Conservation (phyloP, 1,284 basidiomycete species). For the Ustilago shanxiensis region DNA sequence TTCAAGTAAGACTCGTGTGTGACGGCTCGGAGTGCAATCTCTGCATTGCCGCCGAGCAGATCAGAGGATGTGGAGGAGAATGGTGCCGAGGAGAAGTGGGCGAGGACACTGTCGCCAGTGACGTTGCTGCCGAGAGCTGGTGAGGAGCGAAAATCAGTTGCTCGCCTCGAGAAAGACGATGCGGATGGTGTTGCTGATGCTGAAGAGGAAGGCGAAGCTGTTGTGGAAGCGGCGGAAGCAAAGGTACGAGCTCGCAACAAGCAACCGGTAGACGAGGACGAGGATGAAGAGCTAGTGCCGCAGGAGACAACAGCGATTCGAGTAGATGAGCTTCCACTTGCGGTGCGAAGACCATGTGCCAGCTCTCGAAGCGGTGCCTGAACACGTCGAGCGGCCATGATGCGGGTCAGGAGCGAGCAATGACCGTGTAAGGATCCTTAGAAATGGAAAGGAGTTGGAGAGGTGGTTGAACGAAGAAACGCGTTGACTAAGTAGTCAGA, state of each 20-base stretch:
- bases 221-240: conserved; percentile 31
- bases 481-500: neutral
- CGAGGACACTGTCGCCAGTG: conserved; percentile 41
- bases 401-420: neutral
- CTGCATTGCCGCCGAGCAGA: conserved; percentile 51
- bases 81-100: conserved; percentile 37
- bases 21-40: conserved; percentile 54
- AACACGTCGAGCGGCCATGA: conserved; percentile 34
- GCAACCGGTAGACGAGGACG: conserved; percentile 18
- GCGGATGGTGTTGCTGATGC: conserved; percentile 29
- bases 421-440: neutral
- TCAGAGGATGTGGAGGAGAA: conserved; percentile 40
- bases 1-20: conserved; percentile 65
- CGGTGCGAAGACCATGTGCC: conserved; percentile 10
- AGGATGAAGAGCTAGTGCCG: conserved; percentile 1
- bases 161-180: conserved; percentile 18
- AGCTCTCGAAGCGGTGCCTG: conserved; percentile 24
- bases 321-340: conserved; percentile 14
- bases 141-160: conserved; percentile 13
- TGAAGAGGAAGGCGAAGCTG: conserved; percentile 26
- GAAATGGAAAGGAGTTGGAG: neutral
- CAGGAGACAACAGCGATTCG: conserved; percentile 8
- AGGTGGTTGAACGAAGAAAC: too few relatives aligned
- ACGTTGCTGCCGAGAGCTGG: conserved; percentile 33
- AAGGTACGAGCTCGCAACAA: conserved; percentile 15